phyloP scores from a whole-genome alignment of 805 yeast genomes.

The Starmerella stigmatis region DNA sequence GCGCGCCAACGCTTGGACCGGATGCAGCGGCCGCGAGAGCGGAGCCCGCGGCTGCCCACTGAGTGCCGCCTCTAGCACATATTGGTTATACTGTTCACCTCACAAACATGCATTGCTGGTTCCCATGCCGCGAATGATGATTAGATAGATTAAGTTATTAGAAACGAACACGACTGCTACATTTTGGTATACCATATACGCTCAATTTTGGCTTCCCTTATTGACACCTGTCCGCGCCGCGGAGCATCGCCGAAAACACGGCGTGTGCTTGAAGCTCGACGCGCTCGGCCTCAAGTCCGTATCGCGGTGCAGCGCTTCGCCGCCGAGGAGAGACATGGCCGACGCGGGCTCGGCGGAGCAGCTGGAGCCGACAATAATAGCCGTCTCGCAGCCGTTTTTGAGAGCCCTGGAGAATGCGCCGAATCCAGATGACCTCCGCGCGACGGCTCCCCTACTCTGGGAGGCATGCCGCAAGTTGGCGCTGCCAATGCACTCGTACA shows the following conservation, averaged over 20 bases:
- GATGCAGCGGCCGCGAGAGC: constrained; percentile 33
- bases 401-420: constrained; percentile 5
- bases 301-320: not conserved
- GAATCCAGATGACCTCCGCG: constrained; percentile 1
- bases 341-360: not conserved
- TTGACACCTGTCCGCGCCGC: too few species aligned
- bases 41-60: not conserved
- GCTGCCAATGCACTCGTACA: constrained; percentile 55
- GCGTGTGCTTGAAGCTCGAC: too few species aligned
- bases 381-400: constrained; percentile 14
- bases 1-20: constrained; percentile 45
- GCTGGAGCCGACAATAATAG: constrained; percentile 14
- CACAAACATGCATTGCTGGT: too few species aligned
- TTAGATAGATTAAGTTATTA: not conserved
- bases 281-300: too few species aligned
- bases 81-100: too few species aligned
- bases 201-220: too few species aligned
- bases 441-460: constrained; percentile 12
- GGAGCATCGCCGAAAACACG: too few species aligned
- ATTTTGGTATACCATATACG: too few species aligned
- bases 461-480: constrained; percentile 18
- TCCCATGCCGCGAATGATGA: too few species aligned
- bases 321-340: not conserved
- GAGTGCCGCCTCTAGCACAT: too few species aligned
- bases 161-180: too few species aligned